These are phyloP conservation scores for Diplocarpon rosae DNA, from an alignment of 2,329 filamentous ascomycete genomes.

Conservation along the genomic window DNA sequence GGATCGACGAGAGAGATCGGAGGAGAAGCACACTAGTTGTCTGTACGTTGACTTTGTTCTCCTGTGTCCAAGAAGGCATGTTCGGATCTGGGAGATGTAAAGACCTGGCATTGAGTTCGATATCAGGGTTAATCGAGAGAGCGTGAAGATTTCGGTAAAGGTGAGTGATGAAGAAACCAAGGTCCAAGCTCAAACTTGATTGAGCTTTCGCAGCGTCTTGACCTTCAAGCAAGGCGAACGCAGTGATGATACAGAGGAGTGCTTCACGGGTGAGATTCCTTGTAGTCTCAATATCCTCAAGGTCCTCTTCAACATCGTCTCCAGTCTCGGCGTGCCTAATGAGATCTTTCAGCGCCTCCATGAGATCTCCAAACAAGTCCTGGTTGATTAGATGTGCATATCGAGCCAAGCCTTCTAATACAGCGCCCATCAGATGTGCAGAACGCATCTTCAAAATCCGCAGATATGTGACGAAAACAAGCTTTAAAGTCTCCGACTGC, in stretches of 20 bases:
- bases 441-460: constrained; percentile 77
- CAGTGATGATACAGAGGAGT: constrained; percentile 89
- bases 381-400: constrained; percentile 98
- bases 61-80: constrained; percentile 33
- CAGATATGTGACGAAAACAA: constrained; percentile 94
- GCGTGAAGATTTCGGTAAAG: constrained; percentile 79
- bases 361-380: constrained; percentile 92
- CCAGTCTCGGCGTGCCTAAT: constrained; percentile 62
- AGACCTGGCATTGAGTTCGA: constrained; percentile 70
- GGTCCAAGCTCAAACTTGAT: constrained; percentile 71
- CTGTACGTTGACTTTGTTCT: constrained; percentile 80
- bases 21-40: constrained; percentile 90
- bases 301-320: constrained; percentile 33
- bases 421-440: constrained; percentile 87
- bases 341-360: constrained; percentile 89
- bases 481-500: constrained; percentile 89
- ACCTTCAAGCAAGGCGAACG: constrained; percentile 89
- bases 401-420: constrained; percentile 85
- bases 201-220: constrained; percentile 85
- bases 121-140: constrained; percentile 69
- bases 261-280: constrained; percentile 77
- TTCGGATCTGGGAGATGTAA: constrained; percentile 60
- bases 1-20: constrained; percentile 69
- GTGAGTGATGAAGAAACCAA: constrained; percentile 90
- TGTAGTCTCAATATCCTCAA: constrained; percentile 40